phyloP scores from a whole-genome alignment of 768 basidiomycete species.

The Pleurotus platypus region DNA sequence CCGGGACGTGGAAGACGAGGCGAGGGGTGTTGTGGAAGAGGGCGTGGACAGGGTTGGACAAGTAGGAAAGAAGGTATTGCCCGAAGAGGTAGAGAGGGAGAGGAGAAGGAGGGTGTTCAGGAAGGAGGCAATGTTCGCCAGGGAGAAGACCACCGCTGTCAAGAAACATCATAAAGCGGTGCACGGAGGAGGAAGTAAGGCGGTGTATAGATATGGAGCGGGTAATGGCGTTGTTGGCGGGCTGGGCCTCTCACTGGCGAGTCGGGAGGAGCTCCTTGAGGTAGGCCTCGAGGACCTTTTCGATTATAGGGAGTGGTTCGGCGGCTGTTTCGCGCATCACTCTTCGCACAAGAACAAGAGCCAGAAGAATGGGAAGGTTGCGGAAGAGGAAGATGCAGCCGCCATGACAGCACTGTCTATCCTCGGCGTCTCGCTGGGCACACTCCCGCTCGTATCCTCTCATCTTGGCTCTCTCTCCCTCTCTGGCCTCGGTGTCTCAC shows the following conservation, averaged over 20 bases:
- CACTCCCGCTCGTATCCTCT: slow-evolving; percentile 46
- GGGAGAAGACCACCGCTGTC: slow-evolving; percentile 31
- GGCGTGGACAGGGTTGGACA: slow-evolving; percentile 65
- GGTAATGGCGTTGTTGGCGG: slow-evolving; percentile 70
- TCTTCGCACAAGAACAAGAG: neutral
- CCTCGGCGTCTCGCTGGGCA: slow-evolving; percentile 76
- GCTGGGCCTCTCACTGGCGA: slow-evolving; percentile 78
- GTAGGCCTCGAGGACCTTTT: slow-evolving; percentile 82
- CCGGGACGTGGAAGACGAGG: slow-evolving; percentile 78
- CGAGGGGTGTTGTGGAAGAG: slow-evolving; percentile 58
- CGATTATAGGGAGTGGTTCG: slow-evolving; percentile 80
- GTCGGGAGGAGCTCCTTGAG: slow-evolving; percentile 74
- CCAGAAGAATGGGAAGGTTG: neutral
- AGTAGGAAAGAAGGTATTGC: slow-evolving; percentile 76
- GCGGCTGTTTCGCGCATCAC: slow-evolving; percentile 53
- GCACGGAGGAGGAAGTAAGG: slow-evolving; percentile 27
- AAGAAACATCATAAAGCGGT: slow-evolving; percentile 24
- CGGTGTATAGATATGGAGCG: slow-evolving; percentile 19
- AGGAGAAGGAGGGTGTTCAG: slow-evolving; percentile 82
- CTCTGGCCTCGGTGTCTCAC: neutral
- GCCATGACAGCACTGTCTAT: slow-evolving; percentile 56
- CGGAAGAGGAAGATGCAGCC: slow-evolving; percentile 11
- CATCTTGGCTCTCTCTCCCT: neutral
- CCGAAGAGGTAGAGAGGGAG: slow-evolving; percentile 62
- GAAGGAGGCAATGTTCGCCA: slow-evolving; percentile 96